A percentile compares a stretch with the other conserved stretches of the same genome.
Evolutionary conservation across 768 basidiomycete genomes (phyloP).

Genomic region (Kwoniella pini): DNA sequence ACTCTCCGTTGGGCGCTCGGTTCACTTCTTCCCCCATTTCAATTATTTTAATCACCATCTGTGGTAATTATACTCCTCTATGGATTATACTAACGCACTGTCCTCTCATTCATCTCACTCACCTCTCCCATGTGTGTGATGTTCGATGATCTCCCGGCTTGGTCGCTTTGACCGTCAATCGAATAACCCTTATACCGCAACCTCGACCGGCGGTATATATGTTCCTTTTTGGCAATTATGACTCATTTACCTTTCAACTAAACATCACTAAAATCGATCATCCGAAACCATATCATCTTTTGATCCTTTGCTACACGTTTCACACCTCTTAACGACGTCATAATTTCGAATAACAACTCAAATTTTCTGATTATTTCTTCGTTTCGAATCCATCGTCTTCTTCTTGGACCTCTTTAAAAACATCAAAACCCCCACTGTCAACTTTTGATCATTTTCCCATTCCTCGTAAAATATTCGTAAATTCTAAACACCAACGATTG

Average conservation of each 20-base stretch:
- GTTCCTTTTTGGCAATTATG: neutral
- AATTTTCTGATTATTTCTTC: conserved; percentile 2
- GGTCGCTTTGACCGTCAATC: conserved; percentile 12
- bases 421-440: neutral
- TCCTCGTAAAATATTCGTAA: neutral
- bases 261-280: conserved; percentile 4
- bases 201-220: neutral
- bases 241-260: neutral
- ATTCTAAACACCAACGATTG: neutral
- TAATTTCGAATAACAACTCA: neutral
- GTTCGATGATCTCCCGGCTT: neutral
- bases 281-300: conserved; percentile 7
- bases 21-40: neutral
- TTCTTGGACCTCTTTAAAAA: neutral
- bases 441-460: conserved; percentile 2
- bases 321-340: conserved; percentile 13
- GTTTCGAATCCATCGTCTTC: neutral
- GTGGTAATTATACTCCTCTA: no score
- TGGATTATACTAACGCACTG: neutral
- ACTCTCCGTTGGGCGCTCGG: neutral
- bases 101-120: neutral
- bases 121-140: neutral
- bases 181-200: neutral
- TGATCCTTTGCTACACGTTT: neutral
- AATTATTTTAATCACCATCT: neutral